Percentiles rank a stretch among this genome's conserved stretches.
Evolutionary conservation across 164 flowering plant species (phyloP).

Genomic region (Magnolia sinica): DNA sequence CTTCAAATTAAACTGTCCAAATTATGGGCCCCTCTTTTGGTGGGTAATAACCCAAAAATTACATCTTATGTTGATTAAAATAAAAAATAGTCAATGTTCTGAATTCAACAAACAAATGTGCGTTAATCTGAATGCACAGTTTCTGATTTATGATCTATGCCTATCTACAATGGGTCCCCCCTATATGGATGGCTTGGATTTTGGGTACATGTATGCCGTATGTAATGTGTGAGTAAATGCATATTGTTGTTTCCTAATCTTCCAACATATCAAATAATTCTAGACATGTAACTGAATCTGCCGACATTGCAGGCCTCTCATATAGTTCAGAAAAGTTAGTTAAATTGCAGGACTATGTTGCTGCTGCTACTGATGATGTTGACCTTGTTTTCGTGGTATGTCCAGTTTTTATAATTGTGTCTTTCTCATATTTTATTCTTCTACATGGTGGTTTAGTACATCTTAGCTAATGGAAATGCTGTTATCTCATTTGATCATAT

Average conservation of each 20-base stretch:
- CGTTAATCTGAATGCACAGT: no score
- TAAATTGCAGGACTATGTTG: constrained; percentile 46
- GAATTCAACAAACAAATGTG: no score
- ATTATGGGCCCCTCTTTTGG: no score
- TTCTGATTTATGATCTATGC: not conserved
- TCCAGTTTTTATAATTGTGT: constrained; percentile 1
- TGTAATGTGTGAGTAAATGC: not conserved
- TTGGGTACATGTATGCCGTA: no score
- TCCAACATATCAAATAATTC: not conserved
- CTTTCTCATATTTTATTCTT: not conserved
- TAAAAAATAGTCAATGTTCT: no score
- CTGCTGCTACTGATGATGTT: constrained; percentile 36
- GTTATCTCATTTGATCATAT: not conserved
- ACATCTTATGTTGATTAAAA: no score
- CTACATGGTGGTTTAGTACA: not conserved
- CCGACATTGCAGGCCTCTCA: constrained; percentile 61
- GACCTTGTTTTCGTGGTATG: constrained; percentile 81
- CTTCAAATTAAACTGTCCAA: no score
- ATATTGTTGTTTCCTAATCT: not conserved
- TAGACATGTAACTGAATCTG: not conserved
- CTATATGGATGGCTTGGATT: not conserved
- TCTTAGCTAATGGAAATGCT: not conserved
- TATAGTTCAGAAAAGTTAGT: constrained; percentile 71
- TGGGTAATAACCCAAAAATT: no score
- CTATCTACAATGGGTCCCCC: not conserved